Evolutionary conservation across 352 stramenopile genomes (phyloP).

Genomic region (Phytophthora foliorum): DNA sequence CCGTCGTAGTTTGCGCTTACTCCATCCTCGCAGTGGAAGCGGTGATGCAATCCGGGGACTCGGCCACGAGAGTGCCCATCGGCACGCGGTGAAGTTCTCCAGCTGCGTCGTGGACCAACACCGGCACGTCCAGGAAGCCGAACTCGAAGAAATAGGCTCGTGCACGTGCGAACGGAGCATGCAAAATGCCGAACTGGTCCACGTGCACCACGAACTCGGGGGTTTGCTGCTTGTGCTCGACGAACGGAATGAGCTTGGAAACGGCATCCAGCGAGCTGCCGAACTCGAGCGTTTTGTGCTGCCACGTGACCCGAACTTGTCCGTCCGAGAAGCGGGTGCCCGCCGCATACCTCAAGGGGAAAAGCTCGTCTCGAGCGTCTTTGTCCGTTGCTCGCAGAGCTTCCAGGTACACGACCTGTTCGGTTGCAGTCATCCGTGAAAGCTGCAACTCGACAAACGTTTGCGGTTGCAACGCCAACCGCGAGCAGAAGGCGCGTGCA

Average conservation of each 20-base stretch:
- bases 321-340: conserved; percentile 83
- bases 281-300: conserved; percentile 78
- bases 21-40: conserved; percentile 29
- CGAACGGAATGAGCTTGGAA: conserved; percentile 70
- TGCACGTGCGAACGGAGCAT: conserved; percentile 85
- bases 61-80: conserved; percentile 53
- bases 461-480: conserved; percentile 10
- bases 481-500: conserved; percentile 40
- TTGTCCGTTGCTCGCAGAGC: conserved; percentile 43
- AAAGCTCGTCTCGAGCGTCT: conserved; percentile 68
- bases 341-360: conserved; percentile 85
- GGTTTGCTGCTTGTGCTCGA: conserved; percentile 46
- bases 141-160: conserved; percentile 90
- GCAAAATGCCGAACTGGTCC: conserved; percentile 91
- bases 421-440: conserved; percentile 27
- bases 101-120: conserved; percentile 51
- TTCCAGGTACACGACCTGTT: conserved; percentile 52
- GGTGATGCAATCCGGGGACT: conserved; percentile 67
- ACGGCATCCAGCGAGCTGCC: conserved; percentile 68
- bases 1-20: too few relatives aligned
- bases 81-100: conserved; percentile 46
- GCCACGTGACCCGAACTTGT: conserved; percentile 51
- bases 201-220: conserved; percentile 78
- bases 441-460: conserved; percentile 49
- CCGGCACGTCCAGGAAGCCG: conserved; percentile 50